A percentile compares a stretch with the other conserved stretches of the same genome.
These are phyloP conservation scores for Komagataea norvegica DNA, from an alignment of 1,139 yeast genomes.

Conservation along the genomic window DNA sequence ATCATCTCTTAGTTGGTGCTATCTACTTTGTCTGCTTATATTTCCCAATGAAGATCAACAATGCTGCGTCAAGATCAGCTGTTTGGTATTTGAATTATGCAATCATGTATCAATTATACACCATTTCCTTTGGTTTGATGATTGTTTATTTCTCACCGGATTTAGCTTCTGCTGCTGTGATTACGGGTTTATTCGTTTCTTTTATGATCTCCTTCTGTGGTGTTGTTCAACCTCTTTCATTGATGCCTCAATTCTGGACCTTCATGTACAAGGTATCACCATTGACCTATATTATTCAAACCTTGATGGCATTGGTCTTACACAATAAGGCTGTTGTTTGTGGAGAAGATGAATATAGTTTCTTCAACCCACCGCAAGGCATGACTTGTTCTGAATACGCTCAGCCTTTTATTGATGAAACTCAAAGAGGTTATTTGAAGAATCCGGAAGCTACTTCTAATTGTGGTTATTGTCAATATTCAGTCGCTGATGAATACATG, in stretches of 20 bases:
- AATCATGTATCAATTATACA: conserved; percentile 53
- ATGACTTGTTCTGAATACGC: conserved; percentile 56
- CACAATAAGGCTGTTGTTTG: conserved; percentile 57
- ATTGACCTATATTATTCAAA: conserved; percentile 61
- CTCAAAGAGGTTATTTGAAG: conserved; percentile 44
- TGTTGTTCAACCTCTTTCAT: conserved; percentile 51
- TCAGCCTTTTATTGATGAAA: conserved; percentile 28
- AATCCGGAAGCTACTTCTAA: conserved; percentile 47
- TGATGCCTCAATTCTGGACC: conserved; percentile 68
- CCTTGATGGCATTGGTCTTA: conserved; percentile 46
- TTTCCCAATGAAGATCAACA: conserved; percentile 51
- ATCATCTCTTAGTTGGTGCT: conserved; percentile 47
- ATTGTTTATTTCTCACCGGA: conserved; percentile 57
- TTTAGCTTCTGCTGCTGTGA: conserved; percentile 56
- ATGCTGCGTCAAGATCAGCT: conserved; percentile 48
- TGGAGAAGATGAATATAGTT: conserved; percentile 43
- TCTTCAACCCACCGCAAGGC: conserved; percentile 53
- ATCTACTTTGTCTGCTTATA: conserved; percentile 50
- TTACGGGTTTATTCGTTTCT: conserved; percentile 48
- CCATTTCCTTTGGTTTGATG: conserved; percentile 49
- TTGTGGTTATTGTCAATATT: conserved; percentile 57
- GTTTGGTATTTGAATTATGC: conserved; percentile 49
- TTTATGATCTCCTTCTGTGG: conserved; percentile 59
- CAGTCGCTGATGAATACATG: conserved; percentile 52
- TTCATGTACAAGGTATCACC: conserved; percentile 75